Evolutionary conservation across 106 monocot species (phyloP), one percentile per base, ranked within the genome.

Genomic region (Vanilla planifolia): DNA sequence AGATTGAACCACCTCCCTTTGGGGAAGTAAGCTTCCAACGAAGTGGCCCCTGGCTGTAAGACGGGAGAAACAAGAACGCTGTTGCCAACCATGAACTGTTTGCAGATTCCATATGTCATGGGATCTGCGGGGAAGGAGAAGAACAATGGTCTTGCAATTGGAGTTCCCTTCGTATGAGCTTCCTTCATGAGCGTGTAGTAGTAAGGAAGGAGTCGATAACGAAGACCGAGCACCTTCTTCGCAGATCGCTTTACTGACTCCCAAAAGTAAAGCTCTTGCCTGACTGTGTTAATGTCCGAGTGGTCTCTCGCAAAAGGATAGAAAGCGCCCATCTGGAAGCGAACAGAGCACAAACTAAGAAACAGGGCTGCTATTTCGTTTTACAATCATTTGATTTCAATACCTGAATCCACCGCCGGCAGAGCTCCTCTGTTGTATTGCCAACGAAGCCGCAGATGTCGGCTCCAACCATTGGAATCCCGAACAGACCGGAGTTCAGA

Each of bases 241-340:
- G 86, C 86, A 1, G 83, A 65, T 2, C 9, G 47, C 3, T 77
- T 61, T 0, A 86, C 86, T 1, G 86, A 77, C 0, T 83, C 72
- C 85, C 91, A 86, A 0, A 77, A 16, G 41, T 86, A 86, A 17
- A 82, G 86, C 67, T 92, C 85, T 16, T 75, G 82, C 15, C 69
- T 73, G n/a, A 50, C 39, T 6, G 71, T 33, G 35, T 29, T 0
- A 1, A 51, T 75, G 3, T 61, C 59, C 0, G 77, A 76, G 52
- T 86, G 85, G 43, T 86, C 75, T 48, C 91, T 77, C 1, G 91
- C 33, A 35, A 92, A 92, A 10, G 91, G 91, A 43, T 86, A 92
- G 80, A 92, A 92, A n/a, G 83, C 86, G 20, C 83, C 91, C 8
- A 92, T 41, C 73, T 84, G 61, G n/a, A n/a, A n/a, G n/a, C n/a